Evolutionary conservation across 1,139 yeast genomes (phyloP).

Genomic region (Citeromyces hawaiiensis): DNA sequence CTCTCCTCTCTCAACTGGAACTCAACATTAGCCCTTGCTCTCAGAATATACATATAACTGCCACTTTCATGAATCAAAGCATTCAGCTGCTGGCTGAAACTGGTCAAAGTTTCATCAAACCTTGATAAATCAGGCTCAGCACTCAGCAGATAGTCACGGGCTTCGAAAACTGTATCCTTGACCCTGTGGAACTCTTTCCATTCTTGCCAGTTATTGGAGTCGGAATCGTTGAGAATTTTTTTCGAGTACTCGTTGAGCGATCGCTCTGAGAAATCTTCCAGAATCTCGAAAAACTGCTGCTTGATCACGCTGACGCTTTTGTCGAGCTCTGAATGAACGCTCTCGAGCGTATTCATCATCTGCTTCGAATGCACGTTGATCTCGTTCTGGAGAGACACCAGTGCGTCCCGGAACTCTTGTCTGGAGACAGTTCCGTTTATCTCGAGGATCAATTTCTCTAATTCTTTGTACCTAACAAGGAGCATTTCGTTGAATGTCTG

Average conservation of each 20-base stretch:
- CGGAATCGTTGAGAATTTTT: conserved; percentile 18
- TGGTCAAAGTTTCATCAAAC: conserved; percentile 38
- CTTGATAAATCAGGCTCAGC: conserved; percentile 30
- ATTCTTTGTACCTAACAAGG: conserved; percentile 27
- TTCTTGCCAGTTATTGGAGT: conserved; percentile 30
- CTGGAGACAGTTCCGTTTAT: conserved; percentile 45
- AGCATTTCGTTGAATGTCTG: conserved; percentile 27
- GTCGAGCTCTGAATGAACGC: conserved; percentile 23
- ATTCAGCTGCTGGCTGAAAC: conserved; percentile 46
- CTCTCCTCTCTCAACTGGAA: conserved; percentile 57
- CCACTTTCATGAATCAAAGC: conserved; percentile 57
- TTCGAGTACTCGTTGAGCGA: conserved; percentile 38
- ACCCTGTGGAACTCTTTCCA: conserved; percentile 57
- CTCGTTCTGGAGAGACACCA: conserved; percentile 18
- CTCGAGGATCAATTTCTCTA: conserved; percentile 30
- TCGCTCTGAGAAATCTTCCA: conserved; percentile 62
- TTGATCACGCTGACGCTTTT: conserved; percentile 30
- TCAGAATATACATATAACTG: conserved; percentile 52
- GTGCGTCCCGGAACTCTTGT: conserved; percentile 39
- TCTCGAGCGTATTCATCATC: conserved; percentile 20
- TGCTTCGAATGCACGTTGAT: conserved; percentile 25
- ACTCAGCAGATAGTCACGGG: conserved; percentile 44
- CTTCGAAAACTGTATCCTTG: conserved; percentile 37
- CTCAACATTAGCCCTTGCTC: conserved; percentile 74
- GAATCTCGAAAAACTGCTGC: conserved; percentile 44